A percentile compares a stretch with the other conserved stretches of the same genome.
These are phyloP conservation scores for Trypanosomatidae sp. DNA, from an alignment of 208 protist species.

Conservation along the genomic window DNA sequence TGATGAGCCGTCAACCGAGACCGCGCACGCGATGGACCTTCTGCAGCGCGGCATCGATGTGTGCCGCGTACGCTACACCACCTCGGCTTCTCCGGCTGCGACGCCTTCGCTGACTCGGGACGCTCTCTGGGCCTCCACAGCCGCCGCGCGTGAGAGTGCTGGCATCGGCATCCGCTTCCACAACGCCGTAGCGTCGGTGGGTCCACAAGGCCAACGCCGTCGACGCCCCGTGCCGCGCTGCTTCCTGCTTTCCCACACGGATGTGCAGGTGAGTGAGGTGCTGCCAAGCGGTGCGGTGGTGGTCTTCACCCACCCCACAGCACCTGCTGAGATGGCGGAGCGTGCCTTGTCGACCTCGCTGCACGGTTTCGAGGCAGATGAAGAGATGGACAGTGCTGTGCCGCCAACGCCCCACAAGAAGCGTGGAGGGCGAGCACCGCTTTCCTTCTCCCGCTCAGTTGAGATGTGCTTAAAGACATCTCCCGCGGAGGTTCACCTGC, in stretches of 20 bases:
- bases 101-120: too few relatives aligned
- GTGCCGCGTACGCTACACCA: conserved; percentile 18
- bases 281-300: conserved; percentile 64
- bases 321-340: conserved; percentile 18
- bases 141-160: conserved; percentile 16
- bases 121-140: conserved; percentile 18
- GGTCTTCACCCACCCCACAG: conserved; percentile 55
- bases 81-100: too few relatives aligned
- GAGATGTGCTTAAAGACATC: conserved; percentile 4
- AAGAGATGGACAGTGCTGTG: not conserved
- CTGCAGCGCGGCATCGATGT: conserved; percentile 16
- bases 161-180: conserved; percentile 18
- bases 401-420: too few relatives aligned
- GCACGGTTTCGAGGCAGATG: not conserved
- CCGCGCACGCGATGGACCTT: conserved; percentile 10
- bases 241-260: conserved; percentile 33
- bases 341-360: not conserved
- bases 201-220: conserved; percentile 1
- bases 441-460: conserved; percentile 13
- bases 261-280: conserved; percentile 74
- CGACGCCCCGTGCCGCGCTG: conserved; percentile 16
- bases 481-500: conserved; percentile 34
- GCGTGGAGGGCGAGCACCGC: too few relatives aligned
- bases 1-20: not conserved
- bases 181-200: not conserved